Conservation (phyloP, 495 filamentous ascomycete genomes). For the Ramalina intermedia region DNA sequence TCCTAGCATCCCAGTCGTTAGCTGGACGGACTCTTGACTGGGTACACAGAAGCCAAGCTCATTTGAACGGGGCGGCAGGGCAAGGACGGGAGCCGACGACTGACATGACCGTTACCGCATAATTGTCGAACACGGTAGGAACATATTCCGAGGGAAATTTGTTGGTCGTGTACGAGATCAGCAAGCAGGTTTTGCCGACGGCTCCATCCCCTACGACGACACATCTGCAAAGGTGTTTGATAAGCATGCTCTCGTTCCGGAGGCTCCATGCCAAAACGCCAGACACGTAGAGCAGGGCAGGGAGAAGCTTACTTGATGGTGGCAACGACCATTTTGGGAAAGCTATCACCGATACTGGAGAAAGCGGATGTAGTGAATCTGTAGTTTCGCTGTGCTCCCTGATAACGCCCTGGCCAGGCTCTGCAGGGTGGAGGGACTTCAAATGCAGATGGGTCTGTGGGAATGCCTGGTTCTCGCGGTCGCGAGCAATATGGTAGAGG, state of each 20-base stretch:
- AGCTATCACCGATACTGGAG: no score
- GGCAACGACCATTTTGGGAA: conserved; percentile 57
- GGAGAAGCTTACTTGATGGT: conserved; percentile 60
- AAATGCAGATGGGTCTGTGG: no score
- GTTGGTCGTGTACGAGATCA: conserved; percentile 99
- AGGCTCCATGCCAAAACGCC: not conserved
- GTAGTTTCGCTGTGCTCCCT: no score
- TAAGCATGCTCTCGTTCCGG: not conserved
- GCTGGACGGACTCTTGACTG: not conserved
- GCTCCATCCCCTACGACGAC: conserved; percentile 99
- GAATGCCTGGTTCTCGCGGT: no score
- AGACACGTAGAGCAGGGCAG: not conserved
- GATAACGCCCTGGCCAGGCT: no score
- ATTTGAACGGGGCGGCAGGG: not conserved
- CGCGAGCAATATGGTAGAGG: no score
- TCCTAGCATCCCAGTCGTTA: conserved; percentile 44
- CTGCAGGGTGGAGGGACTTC: no score
- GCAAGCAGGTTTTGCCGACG: conserved; percentile 94
- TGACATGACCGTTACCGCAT: conserved; percentile 98
- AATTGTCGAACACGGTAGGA: conserved; percentile 98
- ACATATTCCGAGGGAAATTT: conserved; percentile 99
- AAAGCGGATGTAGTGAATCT: no score
- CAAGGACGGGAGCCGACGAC: conserved; percentile 22
- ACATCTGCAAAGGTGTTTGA: conserved; percentile 44
- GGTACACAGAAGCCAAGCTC: no score